phyloP scores from a whole-genome alignment of 75 land plant genomes.

The Gnetum montanum region DNA sequence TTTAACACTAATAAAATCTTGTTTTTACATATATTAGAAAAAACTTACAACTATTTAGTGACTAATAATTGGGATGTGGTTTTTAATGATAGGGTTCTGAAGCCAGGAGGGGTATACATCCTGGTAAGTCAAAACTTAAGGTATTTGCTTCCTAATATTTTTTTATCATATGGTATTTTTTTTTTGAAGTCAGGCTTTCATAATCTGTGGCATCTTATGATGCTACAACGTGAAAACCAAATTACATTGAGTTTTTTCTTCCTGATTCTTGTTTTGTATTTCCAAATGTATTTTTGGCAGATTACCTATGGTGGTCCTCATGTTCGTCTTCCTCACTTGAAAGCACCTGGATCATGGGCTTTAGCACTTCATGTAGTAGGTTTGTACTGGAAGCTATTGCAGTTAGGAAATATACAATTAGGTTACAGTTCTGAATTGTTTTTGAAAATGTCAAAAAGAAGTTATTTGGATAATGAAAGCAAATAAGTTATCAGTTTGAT shows the following conservation, averaged over 20 bases:
- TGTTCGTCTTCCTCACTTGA: conserved; percentile 60
- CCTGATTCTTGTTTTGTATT: not conserved
- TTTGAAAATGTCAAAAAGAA: too few species aligned
- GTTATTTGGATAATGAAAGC: too few species aligned
- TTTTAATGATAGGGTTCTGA: too few species aligned
- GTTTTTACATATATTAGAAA: too few species aligned
- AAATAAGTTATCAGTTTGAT: too few species aligned
- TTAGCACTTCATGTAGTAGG: conserved; percentile 83
- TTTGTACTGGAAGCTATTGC: conserved; percentile 14
- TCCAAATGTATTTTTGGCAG: conserved; percentile 21
- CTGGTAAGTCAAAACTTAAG: too few species aligned
- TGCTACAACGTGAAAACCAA: not conserved
- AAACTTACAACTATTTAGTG: too few species aligned
- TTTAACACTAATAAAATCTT: too few species aligned
- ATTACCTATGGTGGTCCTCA: conserved; percentile 89
- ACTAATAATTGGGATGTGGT: too few species aligned
- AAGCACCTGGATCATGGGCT: conserved; percentile 39
- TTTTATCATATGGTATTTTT: not conserved
- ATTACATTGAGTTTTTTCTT: not conserved
- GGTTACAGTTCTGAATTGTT: too few species aligned
- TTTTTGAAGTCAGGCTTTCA: not conserved
- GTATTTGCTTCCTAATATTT: not conserved
- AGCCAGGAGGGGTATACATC: conserved; percentile 71
- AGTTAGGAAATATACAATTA: too few species aligned
- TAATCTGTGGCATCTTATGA: not conserved